Conservation (phyloP, 495 filamentous ascomycete genomes). For the Pyrenula aspistea region DNA sequence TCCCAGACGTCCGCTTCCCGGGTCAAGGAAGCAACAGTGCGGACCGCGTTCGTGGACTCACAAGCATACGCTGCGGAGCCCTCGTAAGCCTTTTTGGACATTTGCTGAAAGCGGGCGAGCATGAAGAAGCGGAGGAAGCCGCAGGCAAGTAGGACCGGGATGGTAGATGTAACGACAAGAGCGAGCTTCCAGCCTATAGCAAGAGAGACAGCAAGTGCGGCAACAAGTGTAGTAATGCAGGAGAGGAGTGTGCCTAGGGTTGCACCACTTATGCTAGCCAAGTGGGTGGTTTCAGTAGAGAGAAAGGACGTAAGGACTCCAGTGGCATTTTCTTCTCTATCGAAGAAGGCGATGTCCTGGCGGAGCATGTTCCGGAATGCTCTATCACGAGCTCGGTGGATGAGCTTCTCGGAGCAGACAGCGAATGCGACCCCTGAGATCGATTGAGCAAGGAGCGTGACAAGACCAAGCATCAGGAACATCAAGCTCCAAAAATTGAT, state of each 20-base stretch:
- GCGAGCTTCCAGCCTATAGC: constrained; percentile 48
- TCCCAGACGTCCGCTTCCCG: constrained; percentile 31
- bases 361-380: constrained; percentile 8
- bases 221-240: constrained; percentile 12
- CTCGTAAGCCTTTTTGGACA: constrained; percentile 34
- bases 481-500: constrained; percentile 12
- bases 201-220: constrained; percentile 31
- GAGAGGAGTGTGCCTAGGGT: constrained; percentile 18
- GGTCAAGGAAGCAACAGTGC: constrained; percentile 40
- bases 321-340: constrained; percentile 8
- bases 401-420: constrained; percentile 10
- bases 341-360: constrained; percentile 12
- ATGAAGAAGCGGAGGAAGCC: constrained; percentile 36
- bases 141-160: constrained; percentile 38
- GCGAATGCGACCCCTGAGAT: constrained; percentile 13
- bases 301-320: constrained; percentile 8
- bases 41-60: constrained; percentile 36
- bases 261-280: constrained; percentile 33
- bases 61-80: constrained; percentile 35
- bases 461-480: constrained; percentile 12
- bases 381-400: constrained; percentile 8
- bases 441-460: constrained; percentile 6
- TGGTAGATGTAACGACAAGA: constrained; percentile 36
- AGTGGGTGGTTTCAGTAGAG: constrained; percentile 38
- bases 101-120: constrained; percentile 30